Evolutionary conservation across 192 early-diverging fungal genomes (phyloP), one percentile per base, ranked within the genome.

Genomic region (Umbelopsis vinacea): DNA sequence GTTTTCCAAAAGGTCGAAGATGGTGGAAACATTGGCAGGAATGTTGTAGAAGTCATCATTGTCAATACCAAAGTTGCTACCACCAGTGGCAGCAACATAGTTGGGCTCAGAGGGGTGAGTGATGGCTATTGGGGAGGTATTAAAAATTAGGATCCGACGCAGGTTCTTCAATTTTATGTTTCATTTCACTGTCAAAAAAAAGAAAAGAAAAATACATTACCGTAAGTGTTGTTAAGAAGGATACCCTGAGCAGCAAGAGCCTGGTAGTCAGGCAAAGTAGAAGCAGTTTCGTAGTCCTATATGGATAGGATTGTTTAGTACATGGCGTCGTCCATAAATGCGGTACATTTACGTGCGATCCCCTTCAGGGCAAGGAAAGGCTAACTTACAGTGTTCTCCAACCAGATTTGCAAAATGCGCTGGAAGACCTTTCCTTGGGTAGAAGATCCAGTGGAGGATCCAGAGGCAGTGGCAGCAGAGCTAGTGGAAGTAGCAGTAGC

Each of bases 71-170:
- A 79, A 74, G 66, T 75, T 79, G 68, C 71, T 75, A 35, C 87
- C 87, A 48, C 69, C 78, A 52, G 83, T 81, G 45, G 88, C 81
- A 33, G 87, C 88, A 68, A 92, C 73, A 78, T 93, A 93, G 81
- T 93, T 93, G 68, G 89, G 89, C 75, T 93, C 85, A 46, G 88
- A 90, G 15, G 90, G 90, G 72, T 91, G 89, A 33, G 77, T 78
- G 26, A 78, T 46, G 17, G 72, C 75, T 70, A 69, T 17, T n/a
- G 33, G 10, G 15, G 2, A 19, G 33, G 17, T 54, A 70, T 0
- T 52, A 14, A 19, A 70, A 19, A 70, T 70, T 53, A 70, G 52
- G 2, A 22, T 21, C 2, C 35, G 48, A 53, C 21, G 15, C 6
- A 9, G 11, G 35, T 15, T 4, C n/a, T 52, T 1, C 17, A 14